Evolutionary conservation across 768 basidiomycete genomes (phyloP).

Genomic region (Pleurotus ostreatus): DNA sequence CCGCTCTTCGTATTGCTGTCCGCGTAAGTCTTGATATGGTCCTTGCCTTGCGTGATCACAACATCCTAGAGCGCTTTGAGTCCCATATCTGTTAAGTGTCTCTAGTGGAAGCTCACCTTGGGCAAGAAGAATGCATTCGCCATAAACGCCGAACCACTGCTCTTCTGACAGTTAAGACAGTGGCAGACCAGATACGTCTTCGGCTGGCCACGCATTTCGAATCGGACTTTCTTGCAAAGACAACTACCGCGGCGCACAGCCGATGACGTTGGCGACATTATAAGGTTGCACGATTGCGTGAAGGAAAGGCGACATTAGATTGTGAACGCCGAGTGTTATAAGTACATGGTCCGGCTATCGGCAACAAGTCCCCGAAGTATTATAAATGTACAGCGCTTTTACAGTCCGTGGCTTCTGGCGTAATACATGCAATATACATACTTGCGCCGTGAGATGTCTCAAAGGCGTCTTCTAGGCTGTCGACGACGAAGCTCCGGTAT

Average conservation of each 20-base stretch:
- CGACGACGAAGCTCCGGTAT: not conserved
- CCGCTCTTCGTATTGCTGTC: constrained; percentile 22
- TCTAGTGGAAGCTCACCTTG: constrained; percentile 18
- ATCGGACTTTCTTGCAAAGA: constrained; percentile 32
- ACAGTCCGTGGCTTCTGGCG: not conserved
- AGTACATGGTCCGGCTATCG: too few species aligned
- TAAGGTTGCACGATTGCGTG: too few species aligned
- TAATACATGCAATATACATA: not conserved
- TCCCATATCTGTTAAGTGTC: not conserved
- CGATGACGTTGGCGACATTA: not conserved
- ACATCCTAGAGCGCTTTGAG: constrained; percentile 14
- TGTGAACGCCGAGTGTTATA: too few species aligned
- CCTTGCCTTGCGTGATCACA: constrained; percentile 17
- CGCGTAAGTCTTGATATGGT: constrained; percentile 17
- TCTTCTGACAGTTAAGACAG: constrained; percentile 39
- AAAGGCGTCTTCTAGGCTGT: not conserved
- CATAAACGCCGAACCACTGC: constrained; percentile 38
- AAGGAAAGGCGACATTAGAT: too few species aligned
- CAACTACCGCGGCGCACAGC: constrained; percentile 25
- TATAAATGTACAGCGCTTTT: too few species aligned
- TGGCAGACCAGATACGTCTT: constrained; percentile 36
- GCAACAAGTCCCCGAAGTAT: too few species aligned
- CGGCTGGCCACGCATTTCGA: constrained; percentile 31
- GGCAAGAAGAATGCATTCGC: constrained; percentile 30
- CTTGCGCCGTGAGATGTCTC: too few species aligned